A percentile compares a stretch with the other conserved stretches of the same genome.
These are phyloP conservation scores for Solanum ahanhuiri DNA, from an alignment of 257 asterid species.

Conservation along the genomic window DNA sequence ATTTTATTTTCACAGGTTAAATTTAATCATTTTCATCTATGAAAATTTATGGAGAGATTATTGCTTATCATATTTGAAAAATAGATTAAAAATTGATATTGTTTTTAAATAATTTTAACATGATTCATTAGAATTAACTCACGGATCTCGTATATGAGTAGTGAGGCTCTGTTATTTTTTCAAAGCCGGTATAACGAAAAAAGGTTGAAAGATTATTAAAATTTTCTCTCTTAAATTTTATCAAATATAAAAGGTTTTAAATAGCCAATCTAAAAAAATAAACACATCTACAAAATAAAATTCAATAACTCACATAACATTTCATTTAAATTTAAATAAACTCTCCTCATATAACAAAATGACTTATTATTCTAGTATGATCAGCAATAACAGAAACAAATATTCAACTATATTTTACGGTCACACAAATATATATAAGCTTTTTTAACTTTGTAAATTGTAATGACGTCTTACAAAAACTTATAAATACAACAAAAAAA, in stretches of 20 bases:
- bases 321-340: background rate
- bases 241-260: background rate
- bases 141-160: background rate
- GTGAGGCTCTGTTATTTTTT: background rate
- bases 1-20: background rate
- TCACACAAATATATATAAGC: too few species aligned
- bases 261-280: background rate
- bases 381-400: background rate
- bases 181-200: background rate
- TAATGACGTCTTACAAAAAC: too few species aligned
- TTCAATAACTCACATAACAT: background rate
- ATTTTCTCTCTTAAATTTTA: background rate
- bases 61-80: background rate
- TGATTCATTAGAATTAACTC: background rate
- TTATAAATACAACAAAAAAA: too few species aligned
- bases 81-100: background rate
- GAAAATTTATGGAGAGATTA: background rate
- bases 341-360: background rate
- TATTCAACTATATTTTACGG: background rate
- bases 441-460: background rate
- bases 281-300: background rate
- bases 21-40: background rate
- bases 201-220: background rate
- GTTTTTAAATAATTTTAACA: background rate
- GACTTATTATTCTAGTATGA: background rate